A percentile compares a stretch with the other conserved stretches of the same genome.
Conservation (phyloP, 345 rosid genomes). For the Leavenworthia alabamica region DNA sequence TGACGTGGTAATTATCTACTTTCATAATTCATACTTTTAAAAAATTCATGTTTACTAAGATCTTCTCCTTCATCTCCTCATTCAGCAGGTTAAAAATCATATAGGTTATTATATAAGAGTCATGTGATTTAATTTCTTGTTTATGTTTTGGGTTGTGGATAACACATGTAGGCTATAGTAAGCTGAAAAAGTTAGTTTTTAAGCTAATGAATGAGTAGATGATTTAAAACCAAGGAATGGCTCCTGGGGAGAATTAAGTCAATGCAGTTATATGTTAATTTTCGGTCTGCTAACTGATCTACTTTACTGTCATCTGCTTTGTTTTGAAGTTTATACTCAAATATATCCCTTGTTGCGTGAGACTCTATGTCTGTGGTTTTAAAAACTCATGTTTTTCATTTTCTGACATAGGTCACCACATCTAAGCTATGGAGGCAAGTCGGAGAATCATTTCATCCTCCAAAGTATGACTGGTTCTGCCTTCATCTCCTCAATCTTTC, state of each 20-base stretch:
- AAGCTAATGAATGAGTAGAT: background rate
- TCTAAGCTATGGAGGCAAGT: slow-evolving; percentile 92
- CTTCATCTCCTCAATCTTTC: background rate
- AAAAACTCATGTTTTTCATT: background rate
- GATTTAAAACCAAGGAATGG: background rate
- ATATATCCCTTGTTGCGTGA: background rate
- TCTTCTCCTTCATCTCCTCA: background rate
- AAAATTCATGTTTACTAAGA: background rate
- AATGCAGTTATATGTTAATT: background rate
- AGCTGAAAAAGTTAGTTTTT: background rate
- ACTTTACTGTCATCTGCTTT: background rate
- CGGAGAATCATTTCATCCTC: slow-evolving; percentile 93
- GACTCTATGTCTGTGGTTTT: background rate
- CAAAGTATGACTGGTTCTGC: slow-evolving; percentile 56
- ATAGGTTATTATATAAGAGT: background rate
- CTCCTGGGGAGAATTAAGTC: background rate
- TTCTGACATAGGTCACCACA: slow-evolving; percentile 61
- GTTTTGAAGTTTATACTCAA: background rate
- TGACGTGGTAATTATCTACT: slow-evolving; percentile 58
- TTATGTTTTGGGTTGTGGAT: background rate
- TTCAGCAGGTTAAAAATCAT: background rate
- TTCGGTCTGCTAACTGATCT: slow-evolving; percentile 5
- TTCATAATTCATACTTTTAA: background rate
- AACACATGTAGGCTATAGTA: background rate
- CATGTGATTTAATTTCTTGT: background rate